These are phyloP conservation scores for Fusarium chlamydosporum DNA, from an alignment of 2,329 filamentous ascomycete genomes.

Conservation along the genomic window DNA sequence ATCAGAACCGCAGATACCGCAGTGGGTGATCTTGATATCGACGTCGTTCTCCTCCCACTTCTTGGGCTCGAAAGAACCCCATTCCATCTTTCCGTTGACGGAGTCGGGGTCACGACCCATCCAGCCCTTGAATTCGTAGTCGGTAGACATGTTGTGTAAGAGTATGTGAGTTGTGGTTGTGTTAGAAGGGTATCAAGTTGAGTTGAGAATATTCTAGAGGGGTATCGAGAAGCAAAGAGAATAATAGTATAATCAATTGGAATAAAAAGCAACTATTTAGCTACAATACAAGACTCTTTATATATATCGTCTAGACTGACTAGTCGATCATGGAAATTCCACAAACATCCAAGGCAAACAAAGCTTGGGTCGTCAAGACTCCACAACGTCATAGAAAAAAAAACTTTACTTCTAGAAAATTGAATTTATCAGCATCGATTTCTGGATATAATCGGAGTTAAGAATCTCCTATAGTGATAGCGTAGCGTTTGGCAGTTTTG, in stretches of 20 bases:
- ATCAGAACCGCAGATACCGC: slow-evolving; percentile 74
- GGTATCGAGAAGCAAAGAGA: neutral
- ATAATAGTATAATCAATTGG: slow-evolving; percentile 2
- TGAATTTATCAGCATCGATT: slow-evolving; percentile 38
- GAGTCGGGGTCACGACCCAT: slow-evolving; percentile 59
- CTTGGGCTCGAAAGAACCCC: slow-evolving; percentile 71
- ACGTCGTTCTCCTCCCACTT: slow-evolving; percentile 73
- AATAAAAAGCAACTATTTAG: neutral
- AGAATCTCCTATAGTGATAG: neutral
- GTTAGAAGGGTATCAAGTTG: neutral
- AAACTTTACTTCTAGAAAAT: neutral
- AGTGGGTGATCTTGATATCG: slow-evolving; percentile 75
- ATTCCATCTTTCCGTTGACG: slow-evolving; percentile 65
- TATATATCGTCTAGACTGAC: slow-evolving; percentile 6
- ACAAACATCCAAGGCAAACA: slow-evolving; percentile 5
- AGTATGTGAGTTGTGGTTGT: neutral
- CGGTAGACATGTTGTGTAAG: slow-evolving; percentile 51
- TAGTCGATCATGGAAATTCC: slow-evolving; percentile 13
- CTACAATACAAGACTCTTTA: slow-evolving; percentile 8
- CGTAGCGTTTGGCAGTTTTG: neutral
- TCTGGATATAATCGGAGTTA: slow-evolving; percentile 36
- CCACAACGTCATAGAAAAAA: slow-evolving; percentile 40
- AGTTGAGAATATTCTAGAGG: neutral
- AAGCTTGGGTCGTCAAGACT: slow-evolving; percentile 8
- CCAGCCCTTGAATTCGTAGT: slow-evolving; percentile 67